phyloP scores from a whole-genome alignment of 2,329 filamentous ascomycete genomes.

The Fusarium tricinctum region DNA sequence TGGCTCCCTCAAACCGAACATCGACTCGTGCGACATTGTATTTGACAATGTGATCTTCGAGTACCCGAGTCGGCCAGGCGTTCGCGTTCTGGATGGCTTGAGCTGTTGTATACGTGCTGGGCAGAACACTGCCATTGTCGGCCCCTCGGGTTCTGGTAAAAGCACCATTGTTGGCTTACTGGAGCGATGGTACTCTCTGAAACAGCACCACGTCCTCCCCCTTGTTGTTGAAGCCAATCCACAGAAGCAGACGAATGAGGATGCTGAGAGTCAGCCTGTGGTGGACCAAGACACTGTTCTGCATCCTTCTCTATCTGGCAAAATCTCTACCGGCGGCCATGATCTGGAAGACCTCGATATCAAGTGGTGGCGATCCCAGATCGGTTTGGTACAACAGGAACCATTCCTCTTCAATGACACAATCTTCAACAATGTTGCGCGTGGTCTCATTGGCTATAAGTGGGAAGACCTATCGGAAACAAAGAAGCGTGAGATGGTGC shows the following conservation, averaged over 20 bases:
- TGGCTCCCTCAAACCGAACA: constrained; percentile 45
- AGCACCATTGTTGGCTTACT: constrained; percentile 76
- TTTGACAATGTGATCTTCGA: constrained; percentile 53
- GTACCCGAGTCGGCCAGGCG: constrained; percentile 42
- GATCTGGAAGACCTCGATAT: constrained; percentile 38
- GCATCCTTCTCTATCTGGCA: constrained; percentile 5
- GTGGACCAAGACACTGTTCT: not conserved
- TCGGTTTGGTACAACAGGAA: constrained; percentile 66
- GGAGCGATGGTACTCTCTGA: constrained; percentile 73
- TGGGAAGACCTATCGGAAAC: constrained; percentile 57
- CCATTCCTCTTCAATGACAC: constrained; percentile 68
- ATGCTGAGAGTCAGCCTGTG: not conserved
- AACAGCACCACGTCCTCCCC: constrained; percentile 28
- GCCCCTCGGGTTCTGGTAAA: constrained; percentile 77
- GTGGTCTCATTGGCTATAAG: constrained; percentile 58
- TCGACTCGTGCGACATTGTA: constrained; percentile 59
- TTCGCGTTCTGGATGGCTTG: constrained; percentile 58
- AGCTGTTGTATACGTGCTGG: constrained; percentile 68
- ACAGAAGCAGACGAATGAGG: not conserved
- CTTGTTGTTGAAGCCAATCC: constrained; percentile 12
- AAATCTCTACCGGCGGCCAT: constrained; percentile 4
- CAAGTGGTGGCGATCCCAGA: constrained; percentile 44
- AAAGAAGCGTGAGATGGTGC: constrained; percentile 58
- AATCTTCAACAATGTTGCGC: constrained; percentile 61
- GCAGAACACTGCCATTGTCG: constrained; percentile 77